Evolutionary conservation across 2,329 filamentous ascomycete species (phyloP), one percentile per base, ranked within the genome.

Genomic region (Colletotrichum navitas): DNA sequence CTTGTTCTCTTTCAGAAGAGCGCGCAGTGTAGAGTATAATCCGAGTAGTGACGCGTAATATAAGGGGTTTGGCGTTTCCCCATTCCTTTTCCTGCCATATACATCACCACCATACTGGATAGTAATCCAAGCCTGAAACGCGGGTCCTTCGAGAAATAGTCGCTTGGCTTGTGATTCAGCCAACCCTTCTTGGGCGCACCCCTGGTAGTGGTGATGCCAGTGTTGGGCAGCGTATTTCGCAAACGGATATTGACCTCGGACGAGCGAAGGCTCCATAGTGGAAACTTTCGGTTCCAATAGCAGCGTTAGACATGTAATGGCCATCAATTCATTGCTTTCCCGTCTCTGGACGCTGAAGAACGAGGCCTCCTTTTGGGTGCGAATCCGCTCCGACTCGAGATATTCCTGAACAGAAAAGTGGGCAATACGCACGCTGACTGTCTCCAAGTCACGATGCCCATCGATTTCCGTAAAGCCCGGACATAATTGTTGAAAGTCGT

Each of bases 351-450:
- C 24, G 32, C 12, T 10, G 39, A 26, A 60, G 1, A 14, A 29
- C 4, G 56, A n/a, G 2, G 16, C 24, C 2, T n/a, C 16, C 12
- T 12, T 39, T 1, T 60, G 56, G 1, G n/a, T 11, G 7, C 12
- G 5, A 43, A 59, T 43, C 11, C 58, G 24, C 29, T 24, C 58
- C 18, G 58, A 47, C 26, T 47, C 26, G 24, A 66, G 58, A 18
- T 67, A 67, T 24, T 67, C 58, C 18, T 67, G 56, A 41, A 67
- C 58, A 2, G 65, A 67, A 29, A 63, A 67, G 10, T 67, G 65
- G 5, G 65, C 58, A 26, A 67, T 24, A 3, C 47, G 58, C 26
- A 67, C 16, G 0, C 11, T 63, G 5, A n/a, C 39, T 7, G 8
- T 7, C 16, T 41, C 4, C 5, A n/a, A 24, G 5, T 12, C 5